phyloP scores from a whole-genome alignment of 129 eudicot species.

The Flaveria linearis region DNA sequence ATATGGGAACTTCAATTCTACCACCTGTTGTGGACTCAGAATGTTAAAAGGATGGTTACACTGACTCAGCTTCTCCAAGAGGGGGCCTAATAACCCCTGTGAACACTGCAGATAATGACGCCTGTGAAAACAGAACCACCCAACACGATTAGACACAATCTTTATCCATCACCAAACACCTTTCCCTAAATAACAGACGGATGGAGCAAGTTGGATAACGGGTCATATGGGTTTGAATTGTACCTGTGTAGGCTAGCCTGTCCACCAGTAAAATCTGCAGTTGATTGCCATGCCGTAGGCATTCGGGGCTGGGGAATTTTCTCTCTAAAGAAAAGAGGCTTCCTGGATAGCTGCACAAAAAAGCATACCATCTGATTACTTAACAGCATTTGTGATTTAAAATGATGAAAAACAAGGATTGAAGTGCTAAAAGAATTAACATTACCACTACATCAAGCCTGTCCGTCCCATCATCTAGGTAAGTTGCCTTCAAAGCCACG shows the following conservation, averaged over 20 bases:
- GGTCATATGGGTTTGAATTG: not conserved
- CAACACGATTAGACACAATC: not conserved
- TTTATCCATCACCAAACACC: not conserved
- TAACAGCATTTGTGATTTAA: not conserved
- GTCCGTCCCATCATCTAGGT: constrained; percentile 80
- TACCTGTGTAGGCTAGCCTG: constrained; percentile 78
- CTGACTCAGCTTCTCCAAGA: constrained; percentile 69
- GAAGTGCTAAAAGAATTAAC: not conserved
- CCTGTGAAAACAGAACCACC: constrained; percentile 44
- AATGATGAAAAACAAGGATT: not conserved
- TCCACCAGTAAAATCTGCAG: constrained; percentile 85
- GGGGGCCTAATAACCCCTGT: constrained; percentile 65
- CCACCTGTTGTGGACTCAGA: constrained; percentile 54
- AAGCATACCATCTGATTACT: not conserved
- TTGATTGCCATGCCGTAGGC: constrained; percentile 69
- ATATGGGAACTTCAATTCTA: constrained; percentile 49
- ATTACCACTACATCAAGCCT: constrained; percentile 89
- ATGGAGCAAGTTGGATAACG: too few relatives aligned
- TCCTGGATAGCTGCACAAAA: constrained; percentile 35
- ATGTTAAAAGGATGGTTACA: constrained; percentile 61
- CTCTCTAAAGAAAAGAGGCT: constrained; percentile 44
- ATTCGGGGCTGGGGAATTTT: constrained; percentile 42
- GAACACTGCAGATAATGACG: constrained; percentile 76
- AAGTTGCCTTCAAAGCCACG: constrained; percentile 77
- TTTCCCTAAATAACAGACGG: not conserved